Evolutionary conservation across 2,329 filamentous ascomycete genomes (phyloP), one percentile per base, ranked within the genome.

Genomic region (Curvularia hawaiiensis): DNA sequence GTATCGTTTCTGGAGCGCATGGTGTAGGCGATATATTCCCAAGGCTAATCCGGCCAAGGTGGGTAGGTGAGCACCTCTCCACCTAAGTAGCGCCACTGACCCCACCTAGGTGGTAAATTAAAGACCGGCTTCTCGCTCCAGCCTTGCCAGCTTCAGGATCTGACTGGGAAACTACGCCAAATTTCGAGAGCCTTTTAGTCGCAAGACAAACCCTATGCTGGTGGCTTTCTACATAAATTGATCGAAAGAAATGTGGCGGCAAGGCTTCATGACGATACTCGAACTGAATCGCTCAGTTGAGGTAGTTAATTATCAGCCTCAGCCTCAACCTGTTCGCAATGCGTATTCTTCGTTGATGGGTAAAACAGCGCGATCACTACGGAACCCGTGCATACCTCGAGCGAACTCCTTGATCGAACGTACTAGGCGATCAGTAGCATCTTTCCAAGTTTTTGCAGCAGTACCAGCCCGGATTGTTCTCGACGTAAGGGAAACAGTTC

Each of bases 21-120:
- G n/a, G 26, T 46, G 7, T 30, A 33, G 31, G 44, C n/a, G 31
- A 26, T 26, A 12, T 3, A 31, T 46, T 28, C 22, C 22, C 44
- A 18, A 26, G 28, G 18, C 11, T 14, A 26, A 31, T 7, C n/a
- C 18, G 44, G 12, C 26, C n/a, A 46, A 28, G 44, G 26, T 46
- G 44, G 2, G 28, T 46, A n/a, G 28, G 44, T 51, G 44, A 57
- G 53, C 49, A 28, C 30, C 20, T 24, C 40, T 40, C 49, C 49
- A 44, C 54, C 49, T 44, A 22, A 4, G 22, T 22, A 57, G 49
- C 54, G 45, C 51, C 14, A 12, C 53, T 28, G 22, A 39, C 53
- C 39, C 51, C 47, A 22, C 55, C n/a, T 24, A 22, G 41, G 46
- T 22, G 4, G 22, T 22, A 39, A 44, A 22, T 52, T 30, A 31